Conservation (phyloP, 768 basidiomycete species). For the Tricholoma hemisulphureum region DNA sequence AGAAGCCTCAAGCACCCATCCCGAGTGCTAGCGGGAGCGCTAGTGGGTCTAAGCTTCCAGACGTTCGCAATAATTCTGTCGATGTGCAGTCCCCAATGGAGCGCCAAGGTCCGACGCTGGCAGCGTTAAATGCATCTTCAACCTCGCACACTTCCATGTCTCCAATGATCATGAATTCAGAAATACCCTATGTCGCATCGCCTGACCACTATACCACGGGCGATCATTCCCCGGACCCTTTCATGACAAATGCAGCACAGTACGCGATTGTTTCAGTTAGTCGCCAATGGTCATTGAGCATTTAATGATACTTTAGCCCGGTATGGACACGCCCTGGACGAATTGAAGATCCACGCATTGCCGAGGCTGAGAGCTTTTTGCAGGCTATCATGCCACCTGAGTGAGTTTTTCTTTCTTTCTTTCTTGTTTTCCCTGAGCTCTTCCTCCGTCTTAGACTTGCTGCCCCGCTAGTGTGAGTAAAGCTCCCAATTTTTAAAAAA, state of each 20-base stretch:
- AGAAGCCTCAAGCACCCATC: constrained; percentile 23
- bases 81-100: not conserved
- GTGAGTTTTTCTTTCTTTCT: constrained; percentile 9
- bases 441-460: constrained; percentile 27
- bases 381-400: constrained; percentile 17
- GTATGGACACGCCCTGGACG: not conserved
- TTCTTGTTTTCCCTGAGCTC: not conserved
- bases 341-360: not conserved
- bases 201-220: constrained; percentile 5
- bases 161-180: not conserved
- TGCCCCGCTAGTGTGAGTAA: constrained; percentile 32
- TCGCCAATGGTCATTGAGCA: not conserved
- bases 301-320: not conserved
- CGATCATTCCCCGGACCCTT: not conserved
- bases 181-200: constrained; percentile 1
- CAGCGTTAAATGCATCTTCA: constrained; percentile 19
- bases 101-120: constrained; percentile 16
- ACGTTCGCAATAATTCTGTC: not conserved
- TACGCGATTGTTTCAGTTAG: not conserved
- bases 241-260: not conserved
- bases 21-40: not conserved
- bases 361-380: constrained; percentile 13
- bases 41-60: not conserved
- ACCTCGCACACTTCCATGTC: constrained; percentile 4
- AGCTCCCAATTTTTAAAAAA: not conserved